Evolutionary conservation across 495 filamentous ascomycete genomes (phyloP), one percentile per base, ranked within the genome.

Genomic region (Ascodesmis nigricans): DNA sequence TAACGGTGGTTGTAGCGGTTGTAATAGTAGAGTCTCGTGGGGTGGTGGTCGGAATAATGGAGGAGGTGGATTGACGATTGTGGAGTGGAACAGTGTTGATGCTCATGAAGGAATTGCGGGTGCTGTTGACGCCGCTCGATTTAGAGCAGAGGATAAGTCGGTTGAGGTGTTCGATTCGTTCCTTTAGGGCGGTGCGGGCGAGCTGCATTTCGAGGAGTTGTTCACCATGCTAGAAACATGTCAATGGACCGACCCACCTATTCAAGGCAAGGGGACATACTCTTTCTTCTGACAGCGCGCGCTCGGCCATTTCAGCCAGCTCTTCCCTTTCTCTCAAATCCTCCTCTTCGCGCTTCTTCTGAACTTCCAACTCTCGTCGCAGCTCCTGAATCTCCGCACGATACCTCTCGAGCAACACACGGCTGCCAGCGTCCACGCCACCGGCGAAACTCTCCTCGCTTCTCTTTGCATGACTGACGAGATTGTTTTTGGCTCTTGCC

Each of bases 121-220:
- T 58, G 1, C 69, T 74, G 53, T 97, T 97, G 29, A 97, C 87
- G 11, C 87, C 87, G 0, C 78, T 77, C 9, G 82, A 92, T 48
- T 93, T 92, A 10, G 87, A 95, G 49, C 76, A 83, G 18, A 97
- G 60, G 42, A 97, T 93, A 7, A 97, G 64, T 14, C 87, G 75
- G 54, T 93, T 97, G 4, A 97, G 66, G 58, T 97, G 87, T 56
- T 93, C 83, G 42, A 97, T 97, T 18, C 87, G 73, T 56, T 95
- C 84, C 47, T 97, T 95, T 31, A 97, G 56, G 3, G 90, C 90
- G 1, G 84, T 97, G 17, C 90, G 68, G 9, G 87, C 87, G 18
- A 97, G 65, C 53, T 97, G 87, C 72, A 97, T 97, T 53, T 95
- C 87, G 28, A 95, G 62, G 63, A 97, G 82, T 52, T 97, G 87